Evolutionary conservation across 2,329 filamentous ascomycete species (phyloP).

Genomic region (Ciborinia camelliae): DNA sequence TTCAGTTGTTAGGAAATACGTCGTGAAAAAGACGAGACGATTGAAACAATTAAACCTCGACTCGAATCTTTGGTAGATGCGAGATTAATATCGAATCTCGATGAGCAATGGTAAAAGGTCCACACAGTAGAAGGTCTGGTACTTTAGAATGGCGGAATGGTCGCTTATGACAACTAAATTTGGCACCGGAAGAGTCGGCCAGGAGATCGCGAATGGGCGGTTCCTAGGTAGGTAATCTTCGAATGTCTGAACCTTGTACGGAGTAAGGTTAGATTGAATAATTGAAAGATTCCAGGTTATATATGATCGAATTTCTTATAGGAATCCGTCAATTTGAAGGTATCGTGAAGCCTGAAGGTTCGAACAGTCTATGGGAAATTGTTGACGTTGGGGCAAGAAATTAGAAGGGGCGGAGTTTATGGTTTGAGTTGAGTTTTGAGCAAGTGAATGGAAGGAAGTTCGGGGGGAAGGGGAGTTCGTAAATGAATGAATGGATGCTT

Average conservation of each 20-base stretch:
- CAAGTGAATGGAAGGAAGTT: slow-evolving; percentile 7
- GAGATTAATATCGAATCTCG: background rate
- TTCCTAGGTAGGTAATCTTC: too few relatives aligned
- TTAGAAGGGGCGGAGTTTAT: slow-evolving; percentile 2
- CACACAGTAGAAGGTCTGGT: slow-evolving; percentile 10
- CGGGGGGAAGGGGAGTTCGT: slow-evolving; percentile 5
- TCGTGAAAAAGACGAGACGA: background rate
- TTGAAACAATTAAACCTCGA: slow-evolving; percentile 2
- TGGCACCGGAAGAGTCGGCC: slow-evolving; percentile 20
- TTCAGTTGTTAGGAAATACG: background rate
- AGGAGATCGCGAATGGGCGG: slow-evolving; percentile 16
- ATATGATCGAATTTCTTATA: background rate
- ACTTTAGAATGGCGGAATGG: slow-evolving; percentile 15
- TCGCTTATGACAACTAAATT: slow-evolving; percentile 20
- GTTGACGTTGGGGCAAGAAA: slow-evolving; percentile 9
- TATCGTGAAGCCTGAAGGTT: slow-evolving; percentile 4
- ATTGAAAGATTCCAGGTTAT: slow-evolving; percentile 3
- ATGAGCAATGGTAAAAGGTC: slow-evolving; percentile 15
- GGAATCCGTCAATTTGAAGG: background rate
- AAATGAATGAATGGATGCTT: too few relatives aligned
- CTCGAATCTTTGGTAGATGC: background rate
- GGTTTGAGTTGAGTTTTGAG: background rate
- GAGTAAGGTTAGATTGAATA: background rate
- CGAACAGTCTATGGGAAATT: background rate
- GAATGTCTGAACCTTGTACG: slow-evolving; percentile 15